Evolutionary conservation across 2,329 filamentous ascomycete species (phyloP), one percentile per base, ranked within the genome.

Genomic region (Metarhizium robertsii): DNA sequence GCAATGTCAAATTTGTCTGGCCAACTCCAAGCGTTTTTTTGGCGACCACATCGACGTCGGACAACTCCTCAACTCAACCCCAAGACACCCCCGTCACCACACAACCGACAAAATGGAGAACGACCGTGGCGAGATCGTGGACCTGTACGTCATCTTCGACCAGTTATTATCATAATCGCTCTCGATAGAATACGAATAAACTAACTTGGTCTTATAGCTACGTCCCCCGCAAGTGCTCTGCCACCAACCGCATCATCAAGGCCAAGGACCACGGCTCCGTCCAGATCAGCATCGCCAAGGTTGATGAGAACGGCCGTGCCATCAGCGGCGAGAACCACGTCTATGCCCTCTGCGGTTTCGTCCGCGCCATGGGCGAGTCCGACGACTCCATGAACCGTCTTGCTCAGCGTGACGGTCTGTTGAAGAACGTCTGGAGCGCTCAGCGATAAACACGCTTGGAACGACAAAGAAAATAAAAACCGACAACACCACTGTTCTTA

Each of bases 181-280:
- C 53, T 58, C 53, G 40, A 61, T 59, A 47, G 32, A 10, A 20
- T 32, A 11, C 50, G 56, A 56, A 61, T 59, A 60, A 67, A 63
- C 64, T 69, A 62, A 69, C 63, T 43, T 53, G 47, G 32, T 45
- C 60, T 56, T 57, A 51, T 73, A 95, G 90, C 76, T 95, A 95
- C 86, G 89, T 96, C 83, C 91, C 91, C 75, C 90, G 92, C 84
- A 97, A 96, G 84, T 97, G 92, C 89, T 90, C 85, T 77, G 92
- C 92, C 69, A 96, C 92, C 77, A 95, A 95, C 90, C 90, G 94
- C 80, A 96, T 97, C 84, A 97, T 99, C 87, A 96, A 96, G 84
- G 91, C 94, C 83, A 96, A 97, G 83, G 94, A 99, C 81, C 94
- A 99, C 85, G 92, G 90, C 70, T 95, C 90, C 62, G 94, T 97